A percentile compares a stretch with the other conserved stretches of the same genome.
phyloP scores from a whole-genome alignment of 495 filamentous ascomycete species.

The Penicillium verhagenii region DNA sequence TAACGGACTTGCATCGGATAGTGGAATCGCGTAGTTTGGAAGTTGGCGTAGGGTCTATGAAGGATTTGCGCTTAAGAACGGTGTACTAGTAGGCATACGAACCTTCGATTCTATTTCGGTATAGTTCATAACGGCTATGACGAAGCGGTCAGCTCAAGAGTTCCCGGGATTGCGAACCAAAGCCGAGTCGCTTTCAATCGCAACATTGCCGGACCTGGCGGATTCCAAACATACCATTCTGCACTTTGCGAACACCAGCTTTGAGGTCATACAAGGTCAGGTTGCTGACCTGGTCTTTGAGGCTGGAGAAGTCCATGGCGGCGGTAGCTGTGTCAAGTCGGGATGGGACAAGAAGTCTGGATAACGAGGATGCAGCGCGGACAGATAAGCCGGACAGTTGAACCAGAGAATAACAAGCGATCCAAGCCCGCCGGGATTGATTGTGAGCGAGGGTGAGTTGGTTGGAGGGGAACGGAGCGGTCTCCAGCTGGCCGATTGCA shows the following conservation, averaged over 20 bases:
- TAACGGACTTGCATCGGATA: background rate
- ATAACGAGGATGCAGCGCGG: background rate
- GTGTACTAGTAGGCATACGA: conserved; percentile 25
- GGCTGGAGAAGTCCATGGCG: conserved; percentile 79
- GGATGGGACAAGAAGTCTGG: conserved; percentile 11
- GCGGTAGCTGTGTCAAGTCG: conserved; percentile 15
- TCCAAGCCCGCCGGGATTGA: conserved; percentile 20
- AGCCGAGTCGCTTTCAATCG: conserved; percentile 12
- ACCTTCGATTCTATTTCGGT: conserved; percentile 99
- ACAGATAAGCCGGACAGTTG: conserved; percentile 9
- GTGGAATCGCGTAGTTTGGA: background rate
- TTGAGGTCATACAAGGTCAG: conserved; percentile 96
- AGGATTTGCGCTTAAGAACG: conserved; percentile 7
- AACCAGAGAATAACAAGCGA: conserved; percentile 15
- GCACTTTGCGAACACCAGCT: conserved; percentile 93
- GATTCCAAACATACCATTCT: conserved; percentile 78
- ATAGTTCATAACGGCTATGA: conserved; percentile 94
- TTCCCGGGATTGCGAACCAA: conserved; percentile 3
- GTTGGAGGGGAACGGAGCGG: conserved; percentile 21
- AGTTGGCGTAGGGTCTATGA: background rate
- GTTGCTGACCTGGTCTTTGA: conserved; percentile 90
- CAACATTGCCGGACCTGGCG: background rate
- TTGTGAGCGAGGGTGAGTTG: conserved; percentile 7
- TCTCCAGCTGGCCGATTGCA: conserved; percentile 39
- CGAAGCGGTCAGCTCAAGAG: conserved; percentile 17